Evolutionary conservation across 805 yeast genomes (phyloP), one percentile per base, ranked within the genome.

Genomic region (Myxozyma neotropica): DNA sequence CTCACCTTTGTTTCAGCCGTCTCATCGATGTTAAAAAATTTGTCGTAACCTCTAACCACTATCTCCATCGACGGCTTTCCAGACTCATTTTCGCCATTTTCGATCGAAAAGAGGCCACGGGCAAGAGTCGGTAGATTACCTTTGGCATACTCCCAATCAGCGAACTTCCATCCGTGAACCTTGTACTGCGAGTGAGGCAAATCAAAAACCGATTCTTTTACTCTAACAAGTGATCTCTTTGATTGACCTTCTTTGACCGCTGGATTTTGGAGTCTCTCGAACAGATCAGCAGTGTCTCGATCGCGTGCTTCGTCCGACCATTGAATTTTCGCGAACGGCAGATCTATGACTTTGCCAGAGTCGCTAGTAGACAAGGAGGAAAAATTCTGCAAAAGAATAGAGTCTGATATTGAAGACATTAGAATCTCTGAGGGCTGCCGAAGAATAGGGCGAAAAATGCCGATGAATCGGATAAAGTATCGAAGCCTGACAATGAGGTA

Each of bases 11-110:
- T 86, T 4, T 64, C 63, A 0, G 74, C 64, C 1, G 81, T 78
- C 71, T 94, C 99, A 62, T 78, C 82, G 2, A 90, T 77, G 70
- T 88, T 93, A 80, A 90, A 94, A 73, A 94, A 94, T 74, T 94
- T 94, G 73, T 94, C 94, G 71, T 94, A 94, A 0, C 99, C 99
- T 66, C 99, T 77, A 1, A 86, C 84, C 1, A 83, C 84, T 23
- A 94, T 87, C 47, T 60, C 66, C 56, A 42, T 47, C 5, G 1
- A 26, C 4, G 26, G 29, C 15, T 24, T 15, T 1, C 23, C 36
- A 38, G 36, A 13, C 27, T 36, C 42, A 29, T 53, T 48, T 4
- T 53, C 40, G 4, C 80, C 80, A 8, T 77, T 75, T 55, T 79
- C 81, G 36, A 62, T 31, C 12, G 65, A 40, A 35, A 62, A 62